These are phyloP conservation scores for Geosmithia flava DNA, from an alignment of 2,329 filamentous ascomycete species.

Conservation along the genomic window DNA sequence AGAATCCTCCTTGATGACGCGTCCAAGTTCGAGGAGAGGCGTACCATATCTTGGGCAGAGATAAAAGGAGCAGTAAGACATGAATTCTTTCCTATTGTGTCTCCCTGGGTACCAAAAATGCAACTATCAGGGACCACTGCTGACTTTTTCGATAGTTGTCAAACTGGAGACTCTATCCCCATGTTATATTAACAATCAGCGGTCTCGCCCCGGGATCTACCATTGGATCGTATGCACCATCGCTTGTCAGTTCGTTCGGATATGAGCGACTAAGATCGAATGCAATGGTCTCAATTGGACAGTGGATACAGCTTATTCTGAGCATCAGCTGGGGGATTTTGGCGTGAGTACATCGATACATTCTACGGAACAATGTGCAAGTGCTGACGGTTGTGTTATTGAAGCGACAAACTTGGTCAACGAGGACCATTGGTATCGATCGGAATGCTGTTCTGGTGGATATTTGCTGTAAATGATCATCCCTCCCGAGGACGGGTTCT, in stretches of 20 bases:
- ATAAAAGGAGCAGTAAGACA: slow-evolving; percentile 28
- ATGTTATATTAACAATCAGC: background rate
- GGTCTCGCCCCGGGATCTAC: background rate
- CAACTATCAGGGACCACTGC: background rate
- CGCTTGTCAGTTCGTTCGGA: background rate
- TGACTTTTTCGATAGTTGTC: background rate
- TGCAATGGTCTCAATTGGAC: background rate
- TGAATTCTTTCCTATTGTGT: too few relatives aligned
- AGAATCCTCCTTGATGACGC: slow-evolving; percentile 28
- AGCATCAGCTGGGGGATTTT: background rate
- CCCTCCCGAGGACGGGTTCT: background rate
- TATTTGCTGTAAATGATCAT: background rate
- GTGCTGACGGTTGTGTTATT: background rate
- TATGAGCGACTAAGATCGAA: background rate
- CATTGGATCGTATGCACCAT: background rate
- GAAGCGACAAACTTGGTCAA: background rate
- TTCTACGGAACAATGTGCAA: too few relatives aligned
- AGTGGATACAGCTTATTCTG: background rate
- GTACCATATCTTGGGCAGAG: slow-evolving; percentile 26
- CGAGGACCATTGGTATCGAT: background rate
- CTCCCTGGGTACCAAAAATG: background rate
- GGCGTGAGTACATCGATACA: background rate
- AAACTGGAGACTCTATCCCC: background rate
- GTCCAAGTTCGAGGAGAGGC: slow-evolving; percentile 34
- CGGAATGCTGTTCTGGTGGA: background rate